Evolutionary conservation across 352 stramenopile genomes (phyloP).

Genomic region (Blastocystis sp.): DNA sequence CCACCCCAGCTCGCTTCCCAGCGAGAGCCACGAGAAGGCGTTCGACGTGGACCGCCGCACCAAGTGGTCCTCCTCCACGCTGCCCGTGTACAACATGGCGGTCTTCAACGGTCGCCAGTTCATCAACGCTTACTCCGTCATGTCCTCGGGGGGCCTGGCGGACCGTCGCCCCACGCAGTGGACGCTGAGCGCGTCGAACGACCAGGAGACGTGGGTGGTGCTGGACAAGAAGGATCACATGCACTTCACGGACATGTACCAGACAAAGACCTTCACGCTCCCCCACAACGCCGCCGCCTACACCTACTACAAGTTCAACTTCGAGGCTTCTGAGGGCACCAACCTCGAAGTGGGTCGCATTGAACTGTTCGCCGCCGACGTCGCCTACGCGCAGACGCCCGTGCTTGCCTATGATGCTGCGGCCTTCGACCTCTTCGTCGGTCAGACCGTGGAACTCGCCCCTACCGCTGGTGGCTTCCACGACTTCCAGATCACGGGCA

Average conservation of each 20-base stretch:
- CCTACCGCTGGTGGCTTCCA: slow-evolving; percentile 26
- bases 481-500: slow-evolving; percentile 25
- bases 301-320: slow-evolving; percentile 16
- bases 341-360: slow-evolving; percentile 2
- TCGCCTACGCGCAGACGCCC: slow-evolving; percentile 8
- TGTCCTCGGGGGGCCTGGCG: slow-evolving; percentile 9
- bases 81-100: slow-evolving; percentile 28
- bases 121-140: slow-evolving; percentile 62
- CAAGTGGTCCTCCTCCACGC: slow-evolving; percentile 8
- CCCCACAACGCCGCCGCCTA: slow-evolving; percentile 32
- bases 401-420: slow-evolving; percentile 8
- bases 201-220: slow-evolving; percentile 2
- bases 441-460: slow-evolving; percentile 3
- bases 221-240: slow-evolving; percentile 27
- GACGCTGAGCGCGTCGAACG: slow-evolving; percentile 54
- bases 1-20: neutral
- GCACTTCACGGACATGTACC: slow-evolving; percentile 29
- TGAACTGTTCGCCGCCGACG: neutral
- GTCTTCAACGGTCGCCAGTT: slow-evolving; percentile 34
- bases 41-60: slow-evolving; percentile 54
- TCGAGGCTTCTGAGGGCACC: neutral
- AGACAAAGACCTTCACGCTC: slow-evolving; percentile 26
- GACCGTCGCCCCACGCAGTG: slow-evolving; percentile 15
- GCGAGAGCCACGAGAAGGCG: slow-evolving; percentile 12
- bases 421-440: slow-evolving; percentile 23